Base-by-base conservation (phyloP, 768 basidiomycete species). In the Phaeotremella fagi region DNA sequence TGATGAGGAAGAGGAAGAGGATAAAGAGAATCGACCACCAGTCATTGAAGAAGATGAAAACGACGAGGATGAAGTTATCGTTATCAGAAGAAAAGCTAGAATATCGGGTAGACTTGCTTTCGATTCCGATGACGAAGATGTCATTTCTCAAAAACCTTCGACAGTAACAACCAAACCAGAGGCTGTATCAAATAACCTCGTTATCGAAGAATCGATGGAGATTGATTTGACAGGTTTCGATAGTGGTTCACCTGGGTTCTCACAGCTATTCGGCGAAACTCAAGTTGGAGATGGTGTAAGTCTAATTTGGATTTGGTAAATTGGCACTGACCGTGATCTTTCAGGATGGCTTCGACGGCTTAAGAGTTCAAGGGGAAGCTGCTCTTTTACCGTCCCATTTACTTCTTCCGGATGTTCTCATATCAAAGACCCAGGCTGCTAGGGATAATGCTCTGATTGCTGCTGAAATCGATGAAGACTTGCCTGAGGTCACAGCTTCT, bases 221-320 rank as follows among this genome's bases (percentile, higher is more conserved):
- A 42, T 60, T 28, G 65, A 63, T 38, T 48, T 68, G 1, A 64
- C 35, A 45, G 70, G 64, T 7, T 63, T 63, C 18, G 52, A 48
- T 9, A 47, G 48, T 4, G 67, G 59, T 9, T 55, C 58, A 29
- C 63, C 41, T 2, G 71, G 69, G 5, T 73, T 73, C 50, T 68
- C 67, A 11, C 69, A 71, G 51, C 50, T 73, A n/a, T 73, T 73
- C 37, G 70, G 60, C 5, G 54, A 51, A 2, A 73, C 69, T 7
- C 72, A 71, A 45, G 49, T 42, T 2, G 28, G 37, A 25, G 41
- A 36, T 33, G 42, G 33, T 46, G 63, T 63, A 29, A 57, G 58
- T 54, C n/a, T 3, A 16, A 26, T 43, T 9, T 14, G 22, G 33
- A 28, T 45, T 6, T 25, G 15, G 23, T 15, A 3, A 4, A 43